Conservation (phyloP, 495 filamentous ascomycete genomes). For the Collariella sp. region DNA sequence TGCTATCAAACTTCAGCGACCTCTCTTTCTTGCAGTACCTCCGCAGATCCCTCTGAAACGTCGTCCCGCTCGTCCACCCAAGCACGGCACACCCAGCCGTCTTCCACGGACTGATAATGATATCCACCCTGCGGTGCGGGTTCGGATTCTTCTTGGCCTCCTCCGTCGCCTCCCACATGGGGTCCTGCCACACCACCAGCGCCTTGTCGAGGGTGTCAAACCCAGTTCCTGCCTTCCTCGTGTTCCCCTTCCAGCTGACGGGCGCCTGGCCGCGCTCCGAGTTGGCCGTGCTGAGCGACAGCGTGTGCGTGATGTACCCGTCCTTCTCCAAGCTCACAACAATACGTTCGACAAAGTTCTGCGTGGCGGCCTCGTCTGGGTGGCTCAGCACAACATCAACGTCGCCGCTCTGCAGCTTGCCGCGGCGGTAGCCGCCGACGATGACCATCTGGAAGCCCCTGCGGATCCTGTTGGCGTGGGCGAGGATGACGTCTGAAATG, state of each 20-base stretch:
- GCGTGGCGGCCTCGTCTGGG: conserved; percentile 57
- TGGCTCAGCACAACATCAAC: conserved; percentile 84
- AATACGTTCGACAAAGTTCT: conserved; percentile 56
- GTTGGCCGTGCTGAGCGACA: conserved; percentile 56
- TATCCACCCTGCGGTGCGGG: conserved; percentile 79
- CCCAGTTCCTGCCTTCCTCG: conserved; percentile 38
- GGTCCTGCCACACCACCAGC: conserved; percentile 86
- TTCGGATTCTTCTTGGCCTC: conserved; percentile 52
- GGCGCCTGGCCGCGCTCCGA: conserved; percentile 65
- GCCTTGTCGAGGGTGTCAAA: conserved; percentile 90
- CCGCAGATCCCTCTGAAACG: conserved; percentile 81
- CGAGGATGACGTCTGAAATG: conserved; percentile 53
- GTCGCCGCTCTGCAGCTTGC: conserved; percentile 65
- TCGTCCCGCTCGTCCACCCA: conserved; percentile 82
- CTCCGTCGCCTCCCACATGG: conserved; percentile 40
- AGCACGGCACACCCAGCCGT: conserved; percentile 81
- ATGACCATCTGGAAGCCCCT: conserved; percentile 60
- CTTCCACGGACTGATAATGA: conserved; percentile 84
- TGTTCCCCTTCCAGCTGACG: conserved; percentile 40
- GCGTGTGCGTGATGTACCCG: conserved; percentile 72
- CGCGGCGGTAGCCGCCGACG: conserved; percentile 78
- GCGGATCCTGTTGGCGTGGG: conserved; percentile 50
- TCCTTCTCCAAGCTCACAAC: conserved; percentile 59
- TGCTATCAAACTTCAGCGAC: conserved; percentile 82
- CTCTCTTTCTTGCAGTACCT: conserved; percentile 65